A percentile compares a stretch with the other conserved stretches of the same genome.
Evolutionary conservation across 2,329 filamentous ascomycete genomes (phyloP).

Genomic region (Hyphodiscus sp.): DNA sequence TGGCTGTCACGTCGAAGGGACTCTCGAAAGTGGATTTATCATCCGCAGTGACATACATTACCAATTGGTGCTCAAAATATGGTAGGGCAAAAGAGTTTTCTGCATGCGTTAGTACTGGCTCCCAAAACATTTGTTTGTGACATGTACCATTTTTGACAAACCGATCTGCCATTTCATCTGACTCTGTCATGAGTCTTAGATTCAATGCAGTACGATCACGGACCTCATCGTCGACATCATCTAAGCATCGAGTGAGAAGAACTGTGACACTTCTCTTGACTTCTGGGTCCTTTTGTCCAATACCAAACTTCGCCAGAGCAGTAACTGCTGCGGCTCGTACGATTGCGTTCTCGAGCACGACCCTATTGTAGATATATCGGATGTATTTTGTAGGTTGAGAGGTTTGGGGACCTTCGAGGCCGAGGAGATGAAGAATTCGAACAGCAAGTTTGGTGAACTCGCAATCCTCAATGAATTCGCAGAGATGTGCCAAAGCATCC

Average conservation of each 20-base stretch:
- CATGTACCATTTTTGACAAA: slow-evolving; percentile 86
- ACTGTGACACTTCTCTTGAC: slow-evolving; percentile 95
- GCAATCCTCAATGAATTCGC: slow-evolving; percentile 99
- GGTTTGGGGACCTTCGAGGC: slow-evolving; percentile 90
- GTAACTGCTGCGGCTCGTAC: slow-evolving; percentile 93
- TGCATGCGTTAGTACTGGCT: slow-evolving; percentile 34
- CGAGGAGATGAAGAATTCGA: slow-evolving; percentile 87
- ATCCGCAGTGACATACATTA: slow-evolving; percentile 93
- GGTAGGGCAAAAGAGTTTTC: slow-evolving; percentile 94
- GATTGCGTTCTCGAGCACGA: slow-evolving; percentile 94
- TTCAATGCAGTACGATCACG: slow-evolving; percentile 92
- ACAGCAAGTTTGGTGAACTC: slow-evolving; percentile 98
- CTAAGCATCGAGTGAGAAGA: slow-evolving; percentile 84
- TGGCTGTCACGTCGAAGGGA: slow-evolving; percentile 84
- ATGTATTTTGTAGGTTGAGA: slow-evolving; percentile 97
- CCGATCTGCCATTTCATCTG: slow-evolving; percentile 70
- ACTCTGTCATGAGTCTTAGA: slow-evolving; percentile 80
- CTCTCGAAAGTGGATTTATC: slow-evolving; percentile 77
- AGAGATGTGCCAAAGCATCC: slow-evolving; percentile 84
- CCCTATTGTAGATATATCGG: slow-evolving; percentile 97
- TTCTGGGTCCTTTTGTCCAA: slow-evolving; percentile 91
- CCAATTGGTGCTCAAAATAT: slow-evolving; percentile 92
- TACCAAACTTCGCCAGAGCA: slow-evolving; percentile 92
- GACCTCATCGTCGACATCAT: slow-evolving; percentile 97
- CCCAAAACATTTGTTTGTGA: slow-evolving; percentile 1